phyloP scores from a whole-genome alignment of 805 yeast species.

The Scheffersomyces lignosus region DNA sequence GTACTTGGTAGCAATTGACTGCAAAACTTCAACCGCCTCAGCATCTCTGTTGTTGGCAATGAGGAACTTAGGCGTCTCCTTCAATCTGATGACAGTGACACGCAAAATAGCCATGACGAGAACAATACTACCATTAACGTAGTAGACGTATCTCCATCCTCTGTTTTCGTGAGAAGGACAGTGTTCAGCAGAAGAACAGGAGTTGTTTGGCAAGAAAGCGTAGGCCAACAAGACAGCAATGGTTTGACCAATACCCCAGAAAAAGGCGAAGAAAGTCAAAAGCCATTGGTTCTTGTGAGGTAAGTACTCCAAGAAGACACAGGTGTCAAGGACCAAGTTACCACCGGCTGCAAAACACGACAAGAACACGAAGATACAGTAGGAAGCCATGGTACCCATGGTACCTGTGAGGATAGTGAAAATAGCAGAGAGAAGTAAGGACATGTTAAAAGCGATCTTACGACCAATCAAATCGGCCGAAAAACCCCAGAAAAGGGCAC shows the following conservation, averaged over 20 bases:
- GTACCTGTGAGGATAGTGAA: constrained; percentile 54
- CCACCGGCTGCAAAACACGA: constrained; percentile 51
- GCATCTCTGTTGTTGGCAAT: constrained; percentile 10
- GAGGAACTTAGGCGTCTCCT: constrained; percentile 12
- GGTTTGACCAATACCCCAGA: constrained; percentile 13
- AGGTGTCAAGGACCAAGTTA: constrained; percentile 51
- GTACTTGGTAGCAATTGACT: constrained; percentile 8
- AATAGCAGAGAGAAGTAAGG: constrained; percentile 45
- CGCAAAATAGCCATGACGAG: constrained; percentile 6
- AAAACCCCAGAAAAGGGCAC: constrained; percentile 56
- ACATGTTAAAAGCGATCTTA: constrained; percentile 49
- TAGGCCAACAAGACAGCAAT: constrained; percentile 8
- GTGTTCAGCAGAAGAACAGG: constrained; percentile 4
- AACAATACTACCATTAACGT: constrained; percentile 10
- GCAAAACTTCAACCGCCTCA: constrained; percentile 9
- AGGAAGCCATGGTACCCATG: constrained; percentile 46
- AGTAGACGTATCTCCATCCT: constrained; percentile 13
- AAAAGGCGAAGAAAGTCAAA: constrained; percentile 41
- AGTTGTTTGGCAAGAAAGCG: constrained; percentile 10
- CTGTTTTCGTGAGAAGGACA: constrained; percentile 8
- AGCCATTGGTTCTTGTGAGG: constrained; percentile 50
- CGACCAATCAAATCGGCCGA: constrained; percentile 57
- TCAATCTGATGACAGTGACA: constrained; percentile 4
- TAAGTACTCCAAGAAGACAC: constrained; percentile 50
- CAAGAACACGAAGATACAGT: constrained; percentile 46